Evolutionary conservation across 2,329 filamentous ascomycete species (phyloP).

Genomic region (Nannizzia gypsea): DNA sequence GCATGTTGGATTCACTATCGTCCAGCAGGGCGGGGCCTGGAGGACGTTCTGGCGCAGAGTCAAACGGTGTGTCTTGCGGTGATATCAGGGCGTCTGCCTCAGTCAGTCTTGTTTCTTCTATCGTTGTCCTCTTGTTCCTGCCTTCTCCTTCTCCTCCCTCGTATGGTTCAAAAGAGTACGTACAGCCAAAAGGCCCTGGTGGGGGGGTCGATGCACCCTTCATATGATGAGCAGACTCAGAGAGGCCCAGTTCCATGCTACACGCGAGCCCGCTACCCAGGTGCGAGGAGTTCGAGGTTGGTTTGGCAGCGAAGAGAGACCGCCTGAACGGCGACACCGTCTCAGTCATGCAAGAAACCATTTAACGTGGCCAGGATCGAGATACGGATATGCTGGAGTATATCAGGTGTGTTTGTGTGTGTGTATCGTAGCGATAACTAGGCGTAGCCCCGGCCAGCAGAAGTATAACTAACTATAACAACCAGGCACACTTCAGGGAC

Average conservation of each 20-base stretch:
- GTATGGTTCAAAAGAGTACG: not conserved
- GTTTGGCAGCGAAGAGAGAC: not conserved
- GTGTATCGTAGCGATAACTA: not conserved
- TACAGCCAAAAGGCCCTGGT: constrained; percentile 57
- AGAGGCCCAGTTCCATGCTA: constrained; percentile 24
- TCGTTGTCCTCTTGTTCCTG: not conserved
- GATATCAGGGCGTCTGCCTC: constrained; percentile 1
- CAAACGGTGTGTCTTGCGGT: constrained; percentile 26
- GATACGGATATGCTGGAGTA: not conserved
- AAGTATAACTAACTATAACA: not conserved
- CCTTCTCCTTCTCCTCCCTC: not conserved
- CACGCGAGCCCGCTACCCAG: not conserved
- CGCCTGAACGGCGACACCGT: constrained; percentile 1
- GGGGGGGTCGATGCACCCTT: constrained; percentile 37
- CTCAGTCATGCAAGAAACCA: not conserved
- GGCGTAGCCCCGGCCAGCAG: not conserved
- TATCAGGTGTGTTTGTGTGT: not conserved
- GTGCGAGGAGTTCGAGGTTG: not conserved
- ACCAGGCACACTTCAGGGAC: not conserved
- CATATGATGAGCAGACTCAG: constrained; percentile 33
- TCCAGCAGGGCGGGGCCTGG: constrained; percentile 55
- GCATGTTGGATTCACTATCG: constrained; percentile 44
- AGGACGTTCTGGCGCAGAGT: constrained; percentile 49
- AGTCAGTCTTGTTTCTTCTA: not conserved
- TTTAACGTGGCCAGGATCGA: not conserved